Evolutionary conservation across 2,329 filamentous ascomycete genomes (phyloP).

Genomic region (Metarhizium rileyi): DNA sequence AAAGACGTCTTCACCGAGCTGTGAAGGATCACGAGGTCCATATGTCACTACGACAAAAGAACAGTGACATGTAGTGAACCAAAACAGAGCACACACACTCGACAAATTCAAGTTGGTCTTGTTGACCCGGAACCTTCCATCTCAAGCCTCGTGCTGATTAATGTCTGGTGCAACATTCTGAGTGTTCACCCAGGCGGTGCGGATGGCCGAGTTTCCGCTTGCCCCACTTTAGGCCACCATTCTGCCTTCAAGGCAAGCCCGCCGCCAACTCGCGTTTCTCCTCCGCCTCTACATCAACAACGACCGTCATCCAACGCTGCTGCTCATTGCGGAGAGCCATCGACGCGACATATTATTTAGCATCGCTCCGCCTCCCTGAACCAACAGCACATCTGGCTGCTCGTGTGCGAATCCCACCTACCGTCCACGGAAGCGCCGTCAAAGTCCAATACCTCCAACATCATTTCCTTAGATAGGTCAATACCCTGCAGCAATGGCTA

Average conservation of each 20-base stretch:
- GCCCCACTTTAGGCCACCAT: slow-evolving; percentile 1
- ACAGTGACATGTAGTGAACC: no score
- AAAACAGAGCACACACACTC: no score
- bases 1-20: no score
- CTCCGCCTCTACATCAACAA: slow-evolving; percentile 1
- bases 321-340: slow-evolving; percentile 1
- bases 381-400: neutral
- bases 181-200: no score
- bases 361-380: no score
- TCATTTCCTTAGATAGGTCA: neutral
- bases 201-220: neutral
- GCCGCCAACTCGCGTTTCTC: slow-evolving; percentile 1
- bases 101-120: no score
- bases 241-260: neutral
- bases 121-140: no score
- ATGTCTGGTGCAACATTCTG: no score
- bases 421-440: neutral
- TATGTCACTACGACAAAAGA: no score
- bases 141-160: no score
- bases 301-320: neutral
- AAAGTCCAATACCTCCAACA: no score
- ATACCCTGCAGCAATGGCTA: slow-evolving; percentile 36
- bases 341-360: neutral
- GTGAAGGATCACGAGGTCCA: no score
- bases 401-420: neutral